These are phyloP conservation scores for Thyridium curvatum DNA, from an alignment of 2,329 filamentous ascomycete species.

Conservation along the genomic window DNA sequence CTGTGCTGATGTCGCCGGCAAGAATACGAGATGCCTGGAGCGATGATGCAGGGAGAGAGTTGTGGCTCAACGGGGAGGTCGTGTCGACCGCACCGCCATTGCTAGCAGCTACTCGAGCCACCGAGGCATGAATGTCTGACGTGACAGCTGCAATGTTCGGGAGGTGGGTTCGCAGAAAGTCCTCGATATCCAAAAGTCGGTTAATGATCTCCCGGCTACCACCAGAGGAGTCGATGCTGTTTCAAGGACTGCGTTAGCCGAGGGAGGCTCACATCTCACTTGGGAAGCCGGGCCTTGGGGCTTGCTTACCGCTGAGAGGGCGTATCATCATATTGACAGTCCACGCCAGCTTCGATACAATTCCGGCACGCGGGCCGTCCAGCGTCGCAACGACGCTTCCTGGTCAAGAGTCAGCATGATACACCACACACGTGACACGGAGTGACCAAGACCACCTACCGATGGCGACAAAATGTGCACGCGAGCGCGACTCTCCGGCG, in stretches of 20 bases:
- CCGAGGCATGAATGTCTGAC: slow-evolving; percentile 2
- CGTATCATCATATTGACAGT: slow-evolving; percentile 19
- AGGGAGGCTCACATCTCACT: too few species aligned
- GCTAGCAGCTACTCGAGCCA: neutral
- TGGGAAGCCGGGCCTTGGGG: too few species aligned
- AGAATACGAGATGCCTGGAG: neutral
- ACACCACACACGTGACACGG: neutral
- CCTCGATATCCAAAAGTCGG: slow-evolving; percentile 18
- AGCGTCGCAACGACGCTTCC: slow-evolving; percentile 21
- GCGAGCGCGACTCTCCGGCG: slow-evolving; percentile 19
- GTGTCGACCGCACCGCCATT: neutral
- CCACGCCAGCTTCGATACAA: slow-evolving; percentile 16
- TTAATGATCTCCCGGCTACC: slow-evolving; percentile 19
- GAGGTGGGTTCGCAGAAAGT: slow-evolving; percentile 13
- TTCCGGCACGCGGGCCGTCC: slow-evolving; percentile 15
- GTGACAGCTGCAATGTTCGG: slow-evolving; percentile 11
- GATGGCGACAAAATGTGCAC: slow-evolving; percentile 19
- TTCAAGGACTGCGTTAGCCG: neutral
- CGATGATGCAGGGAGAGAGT: too few species aligned
- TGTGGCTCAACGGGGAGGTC: slow-evolving; percentile 2
- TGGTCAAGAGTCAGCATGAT: slow-evolving; percentile 4
- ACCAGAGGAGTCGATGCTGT: slow-evolving; percentile 19
- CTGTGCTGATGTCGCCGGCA: slow-evolving; percentile 5
- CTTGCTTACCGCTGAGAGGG: slow-evolving; percentile 15
- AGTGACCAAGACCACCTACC: slow-evolving; percentile 12